phyloP scores from a whole-genome alignment of 78 protist genomes.

The Tieghemostelium lacteum region DNA sequence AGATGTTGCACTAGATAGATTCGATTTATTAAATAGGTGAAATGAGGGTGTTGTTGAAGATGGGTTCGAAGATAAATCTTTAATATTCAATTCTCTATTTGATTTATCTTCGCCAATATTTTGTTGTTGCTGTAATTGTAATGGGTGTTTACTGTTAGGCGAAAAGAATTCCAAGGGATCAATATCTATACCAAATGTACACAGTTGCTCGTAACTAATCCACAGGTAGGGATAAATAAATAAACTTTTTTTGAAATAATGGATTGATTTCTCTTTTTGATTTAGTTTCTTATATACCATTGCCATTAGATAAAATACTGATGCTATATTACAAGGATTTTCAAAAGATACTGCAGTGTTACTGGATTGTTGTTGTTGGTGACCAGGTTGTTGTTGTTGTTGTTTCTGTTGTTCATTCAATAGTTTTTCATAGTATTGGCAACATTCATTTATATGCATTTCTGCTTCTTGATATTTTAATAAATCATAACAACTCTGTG shows the following conservation, averaged over 20 bases:
- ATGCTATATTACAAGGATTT: constrained; percentile 15
- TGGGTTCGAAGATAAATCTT: background rate
- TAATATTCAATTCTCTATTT: background rate
- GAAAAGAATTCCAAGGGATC: constrained; percentile 1
- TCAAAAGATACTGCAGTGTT: background rate
- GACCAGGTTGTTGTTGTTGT: background rate
- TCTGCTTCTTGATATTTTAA: constrained; percentile 34
- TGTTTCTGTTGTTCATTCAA: background rate
- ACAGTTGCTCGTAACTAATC: constrained; percentile 64
- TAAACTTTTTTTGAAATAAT: constrained; percentile 17
- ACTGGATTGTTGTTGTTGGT: background rate
- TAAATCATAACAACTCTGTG: constrained; percentile 21
- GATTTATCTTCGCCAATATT: background rate
- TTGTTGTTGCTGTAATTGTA: constrained; percentile 15
- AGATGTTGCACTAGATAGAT: background rate
- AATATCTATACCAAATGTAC: constrained; percentile 2
- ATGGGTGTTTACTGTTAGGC: background rate
- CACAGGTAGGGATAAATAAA: constrained; percentile 42
- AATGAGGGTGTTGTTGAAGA: background rate
- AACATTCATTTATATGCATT: background rate
- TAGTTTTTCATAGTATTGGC: background rate
- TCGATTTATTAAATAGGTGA: background rate
- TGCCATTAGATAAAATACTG: constrained; percentile 35
- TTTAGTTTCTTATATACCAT: constrained; percentile 9
- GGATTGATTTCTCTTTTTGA: constrained; percentile 34